Conservation (phyloP, 257 asterid species). For the Solanum paucissectum region DNA sequence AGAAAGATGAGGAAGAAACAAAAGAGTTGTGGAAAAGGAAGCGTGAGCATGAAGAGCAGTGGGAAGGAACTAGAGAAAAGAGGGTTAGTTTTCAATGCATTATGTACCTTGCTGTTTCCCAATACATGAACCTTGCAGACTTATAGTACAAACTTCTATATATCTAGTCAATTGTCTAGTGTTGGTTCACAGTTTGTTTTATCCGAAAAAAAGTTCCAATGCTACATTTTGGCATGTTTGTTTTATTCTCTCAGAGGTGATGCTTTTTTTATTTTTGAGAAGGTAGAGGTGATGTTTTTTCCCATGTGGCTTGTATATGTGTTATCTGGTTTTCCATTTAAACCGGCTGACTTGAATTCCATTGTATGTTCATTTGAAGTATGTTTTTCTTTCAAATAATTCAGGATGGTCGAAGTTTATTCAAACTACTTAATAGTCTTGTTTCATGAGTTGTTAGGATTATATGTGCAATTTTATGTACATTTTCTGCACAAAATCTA, state of each 20-base stretch:
- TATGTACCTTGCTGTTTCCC: background rate
- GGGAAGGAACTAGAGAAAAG: slow-evolving; percentile 99
- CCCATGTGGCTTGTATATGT: background rate
- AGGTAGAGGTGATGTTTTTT: background rate
- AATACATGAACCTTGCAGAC: background rate
- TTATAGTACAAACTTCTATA: background rate
- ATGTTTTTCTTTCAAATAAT: background rate
- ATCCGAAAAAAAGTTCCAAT: background rate
- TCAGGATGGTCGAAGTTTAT: background rate
- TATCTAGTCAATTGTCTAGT: background rate
- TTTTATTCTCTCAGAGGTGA: background rate
- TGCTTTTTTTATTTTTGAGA: background rate
- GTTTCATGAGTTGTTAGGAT: background rate
- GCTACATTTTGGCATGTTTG: background rate
- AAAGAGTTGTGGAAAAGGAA: slow-evolving; percentile 98
- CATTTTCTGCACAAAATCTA: background rate
- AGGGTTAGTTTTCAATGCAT: slow-evolving; percentile 46
- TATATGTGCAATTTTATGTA: background rate
- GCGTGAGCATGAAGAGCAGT: slow-evolving; percentile 98
- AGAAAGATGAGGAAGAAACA: slow-evolving; percentile 97
- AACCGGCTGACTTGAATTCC: background rate
- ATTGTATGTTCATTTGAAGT: background rate
- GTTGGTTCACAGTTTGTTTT: background rate
- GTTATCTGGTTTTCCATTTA: background rate
- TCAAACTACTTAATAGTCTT: background rate